Evolutionary conservation across 176 grass and related monocot genomes (phyloP).

Genomic region (Oropetium thomaeum): DNA sequence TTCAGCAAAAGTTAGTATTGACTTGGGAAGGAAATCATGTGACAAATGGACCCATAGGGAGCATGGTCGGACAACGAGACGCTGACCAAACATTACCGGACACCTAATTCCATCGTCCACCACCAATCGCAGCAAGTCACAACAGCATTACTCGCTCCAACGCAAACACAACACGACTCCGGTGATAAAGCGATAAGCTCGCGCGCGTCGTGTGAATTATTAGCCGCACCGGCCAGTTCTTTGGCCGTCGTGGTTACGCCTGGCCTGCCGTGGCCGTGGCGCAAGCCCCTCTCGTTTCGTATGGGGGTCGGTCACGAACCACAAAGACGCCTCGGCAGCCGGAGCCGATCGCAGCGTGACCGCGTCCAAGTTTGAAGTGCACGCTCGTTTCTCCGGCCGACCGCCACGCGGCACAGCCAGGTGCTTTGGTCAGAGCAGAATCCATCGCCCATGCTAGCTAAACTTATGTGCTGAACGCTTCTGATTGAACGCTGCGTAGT

Average conservation of each 20-base stretch:
- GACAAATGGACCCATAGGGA: not conserved
- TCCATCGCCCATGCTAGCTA: slow-evolving; percentile 35
- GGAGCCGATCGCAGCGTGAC: not conserved
- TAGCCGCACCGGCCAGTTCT: not conserved
- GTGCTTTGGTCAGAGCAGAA: not conserved
- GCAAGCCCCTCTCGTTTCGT: not conserved
- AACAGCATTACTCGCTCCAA: not conserved
- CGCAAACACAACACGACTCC: not conserved
- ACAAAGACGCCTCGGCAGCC: not conserved
- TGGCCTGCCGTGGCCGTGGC: not conserved
- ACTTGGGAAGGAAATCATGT: not conserved
- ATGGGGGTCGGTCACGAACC: too few relatives aligned
- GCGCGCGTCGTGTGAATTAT: not conserved
- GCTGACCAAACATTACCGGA: not conserved
- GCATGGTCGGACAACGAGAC: not conserved
- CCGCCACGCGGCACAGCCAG: too few relatives aligned
- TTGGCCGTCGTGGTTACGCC: not conserved
- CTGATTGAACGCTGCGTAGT: not conserved
- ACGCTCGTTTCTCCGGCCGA: not conserved
- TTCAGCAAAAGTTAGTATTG: not conserved
- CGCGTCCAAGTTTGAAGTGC: not conserved
- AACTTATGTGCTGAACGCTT: not conserved
- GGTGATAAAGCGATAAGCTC: not conserved
- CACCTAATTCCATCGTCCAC: not conserved
- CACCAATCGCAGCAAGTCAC: not conserved